These are phyloP conservation scores for Evernia prunastri DNA, from an alignment of 495 filamentous ascomycete genomes.

Conservation along the genomic window DNA sequence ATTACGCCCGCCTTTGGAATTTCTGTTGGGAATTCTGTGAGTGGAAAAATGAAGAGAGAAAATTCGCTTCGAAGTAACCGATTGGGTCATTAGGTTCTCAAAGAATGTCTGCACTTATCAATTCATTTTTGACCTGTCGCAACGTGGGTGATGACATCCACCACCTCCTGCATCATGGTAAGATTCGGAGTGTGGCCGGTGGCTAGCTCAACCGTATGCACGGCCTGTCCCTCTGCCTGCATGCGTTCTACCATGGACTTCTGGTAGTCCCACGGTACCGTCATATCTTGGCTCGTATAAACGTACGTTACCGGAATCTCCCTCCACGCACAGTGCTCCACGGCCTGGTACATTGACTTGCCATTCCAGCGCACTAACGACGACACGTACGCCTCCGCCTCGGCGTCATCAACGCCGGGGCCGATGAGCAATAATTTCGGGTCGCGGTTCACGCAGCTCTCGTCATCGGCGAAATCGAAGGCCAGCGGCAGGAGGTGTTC, in stretches of 20 bases:
- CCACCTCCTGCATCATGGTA: slow-evolving; percentile 20
- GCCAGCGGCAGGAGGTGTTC: slow-evolving; percentile 29
- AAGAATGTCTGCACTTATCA: no score
- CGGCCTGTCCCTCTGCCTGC: slow-evolving; percentile 28
- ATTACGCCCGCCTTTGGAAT: no score
- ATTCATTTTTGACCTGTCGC: not conserved
- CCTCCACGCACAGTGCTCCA: slow-evolving; percentile 31
- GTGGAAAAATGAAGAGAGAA: no score
- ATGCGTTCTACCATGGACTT: slow-evolving; percentile 35
- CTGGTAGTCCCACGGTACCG: slow-evolving; percentile 34
- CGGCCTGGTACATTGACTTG: slow-evolving; percentile 14
- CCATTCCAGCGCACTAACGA: slow-evolving; percentile 20
- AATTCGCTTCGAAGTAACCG: no score
- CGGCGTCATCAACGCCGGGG: slow-evolving; percentile 11
- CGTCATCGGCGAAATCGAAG: slow-evolving; percentile 32
- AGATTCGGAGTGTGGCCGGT: slow-evolving; percentile 21
- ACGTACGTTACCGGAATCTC: slow-evolving; percentile 37
- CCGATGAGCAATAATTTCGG: slow-evolving; percentile 20
- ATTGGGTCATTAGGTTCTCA: no score
- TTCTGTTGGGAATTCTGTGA: no score
- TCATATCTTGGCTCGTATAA: slow-evolving; percentile 33
- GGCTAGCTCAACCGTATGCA: slow-evolving; percentile 22
- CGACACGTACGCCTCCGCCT: slow-evolving; percentile 7
- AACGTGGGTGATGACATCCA: slow-evolving; percentile 12
- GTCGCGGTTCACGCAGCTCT: slow-evolving; percentile 25